Base-by-base conservation (phyloP, 2,329 filamentous ascomycete genomes). In the Cytospora mali region DNA sequence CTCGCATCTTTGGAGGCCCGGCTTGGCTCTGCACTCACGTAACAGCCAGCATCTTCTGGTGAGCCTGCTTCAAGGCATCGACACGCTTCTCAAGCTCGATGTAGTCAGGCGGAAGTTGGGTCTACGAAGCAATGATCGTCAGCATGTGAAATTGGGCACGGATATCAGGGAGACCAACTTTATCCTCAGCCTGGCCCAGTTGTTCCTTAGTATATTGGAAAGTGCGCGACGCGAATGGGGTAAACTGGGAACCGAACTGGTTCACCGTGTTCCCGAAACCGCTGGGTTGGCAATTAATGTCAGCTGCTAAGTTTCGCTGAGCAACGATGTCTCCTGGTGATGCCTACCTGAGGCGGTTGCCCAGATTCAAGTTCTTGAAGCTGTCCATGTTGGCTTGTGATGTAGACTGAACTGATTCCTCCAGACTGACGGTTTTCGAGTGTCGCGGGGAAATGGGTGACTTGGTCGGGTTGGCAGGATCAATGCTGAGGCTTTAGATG, bases 171-270 rank as follows among this genome's bases (percentile, higher is more conserved):
- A 35, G 28, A 55, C 64, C 21, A 25, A 93, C 91, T 89, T 95
- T 97, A 77, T 98, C 95, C 69, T 97, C 93, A 66, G 88, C 92
- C 79, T 96, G 92, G 57, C 95, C 95, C 66, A 98, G 86, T 80
- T 97, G 93, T 80, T 99, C 95, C 83, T 96, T 97, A 76, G 97
- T 92, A 82, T 94, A 96, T 81, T 99, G 95, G 77, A 96, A 92
- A 62, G 93, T 97, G 74, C 94, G 90, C 73, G 92, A 90, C 68
- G 93, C 93, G 75, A 96, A 97, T 39, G 95, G 95, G 68, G 92
- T 93, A 78, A 98, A 91, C 70, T 89, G 88, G 68, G 91, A 89
- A 74, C 93, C 93, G 11, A 60, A 54, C 35, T 28, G 25, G 50
- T 52, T 52, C 16, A 60, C 58, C 10, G 58, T 60, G 35, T n/a